phyloP scores from a whole-genome alignment of 805 yeast species.

The Cyberlindnera meyerae region DNA sequence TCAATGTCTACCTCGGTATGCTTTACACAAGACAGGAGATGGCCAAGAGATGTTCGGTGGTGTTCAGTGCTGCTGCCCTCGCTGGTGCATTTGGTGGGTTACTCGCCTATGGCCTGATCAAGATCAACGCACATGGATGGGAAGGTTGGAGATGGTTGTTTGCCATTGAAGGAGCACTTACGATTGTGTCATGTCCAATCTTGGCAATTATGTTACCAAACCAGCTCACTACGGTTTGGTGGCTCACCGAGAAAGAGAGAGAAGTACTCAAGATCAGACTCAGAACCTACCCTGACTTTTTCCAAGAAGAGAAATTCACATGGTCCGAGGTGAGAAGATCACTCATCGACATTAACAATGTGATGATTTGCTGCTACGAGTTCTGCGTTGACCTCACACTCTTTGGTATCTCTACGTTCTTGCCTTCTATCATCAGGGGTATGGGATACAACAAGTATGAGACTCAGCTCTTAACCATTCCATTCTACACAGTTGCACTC shows the following conservation, averaged over 20 bases:
- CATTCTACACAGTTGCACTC: constrained; percentile 36
- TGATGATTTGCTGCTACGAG: constrained; percentile 34
- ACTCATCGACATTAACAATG: constrained; percentile 33
- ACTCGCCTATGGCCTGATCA: constrained; percentile 41
- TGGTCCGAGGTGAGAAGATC: constrained; percentile 35
- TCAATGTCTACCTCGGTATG: constrained; percentile 42
- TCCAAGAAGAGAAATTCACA: constrained; percentile 33
- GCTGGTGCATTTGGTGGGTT: constrained; percentile 57
- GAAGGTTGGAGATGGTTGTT: constrained; percentile 49
- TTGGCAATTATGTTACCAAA: constrained; percentile 35
- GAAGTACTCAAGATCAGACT: constrained; percentile 33
- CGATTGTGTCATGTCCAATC: constrained; percentile 34
- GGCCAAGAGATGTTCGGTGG: constrained; percentile 36
- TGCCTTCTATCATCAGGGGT: constrained; percentile 40
- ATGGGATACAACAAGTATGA: constrained; percentile 38
- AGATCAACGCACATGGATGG: constrained; percentile 34
- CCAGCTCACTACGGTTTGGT: constrained; percentile 34
- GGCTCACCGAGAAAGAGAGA: constrained; percentile 36
- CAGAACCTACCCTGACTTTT: constrained; percentile 31
- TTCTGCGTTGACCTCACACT: constrained; percentile 39
- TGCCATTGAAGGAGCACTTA: constrained; percentile 45
- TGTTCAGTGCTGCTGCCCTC: constrained; percentile 23
- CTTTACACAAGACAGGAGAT: constrained; percentile 45
- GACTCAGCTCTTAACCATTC: constrained; percentile 42
- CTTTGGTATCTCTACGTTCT: constrained; percentile 41